Evolutionary conservation across 345 rosid genomes (phyloP), one percentile per base, ranked within the genome.

Genomic region (Capsella bursapastoris): DNA sequence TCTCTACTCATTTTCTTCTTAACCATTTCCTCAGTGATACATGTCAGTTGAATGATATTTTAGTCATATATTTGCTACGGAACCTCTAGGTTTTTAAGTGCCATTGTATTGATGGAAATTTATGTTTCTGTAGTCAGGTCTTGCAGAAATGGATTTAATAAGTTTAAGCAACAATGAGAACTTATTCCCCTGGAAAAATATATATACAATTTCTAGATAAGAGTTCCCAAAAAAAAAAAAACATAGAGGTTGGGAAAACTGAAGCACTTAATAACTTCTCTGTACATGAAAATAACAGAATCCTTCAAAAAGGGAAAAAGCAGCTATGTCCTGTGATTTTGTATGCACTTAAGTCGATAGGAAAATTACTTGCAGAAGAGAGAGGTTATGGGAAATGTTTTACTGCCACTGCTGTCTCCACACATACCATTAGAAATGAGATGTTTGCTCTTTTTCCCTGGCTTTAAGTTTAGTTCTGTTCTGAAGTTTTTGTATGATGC

Each of bases 361-460:
- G 32, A 43, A 44, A 44, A 31, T 12, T 0, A 44, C 47, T n/a
- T 45, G 37, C 25, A 32, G 49, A 2, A 60, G 3, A 40, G 29
- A 15, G 53, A 18, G 53, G 53, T 41, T 52, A 53, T 41, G 44
- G 56, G 25, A 57, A 41, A 56, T 47, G 47, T 34, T 25, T 69
- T 57, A 45, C 53, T 18, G 27, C 13, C 12, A 56, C 53, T 32
- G 35, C 53, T 18, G 57, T 44, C 16, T 68, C 32, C 6, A 31
- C 73, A 13, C 3, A 25, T 34, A 9, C 58, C 44, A 57, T 45
- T 13, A 6, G 27, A 35, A 70, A 44, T 18, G 18, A 70, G 27
- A 70, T 58, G 49, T 22, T n/a, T 59, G 40, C 50, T 48, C 6
- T 59, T 37, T 49, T 29, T 71, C 13, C 50, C 50, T 71, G 8